Evolutionary conservation across 306 rosid species (phyloP).

Genomic region (Begonia masoniana): DNA sequence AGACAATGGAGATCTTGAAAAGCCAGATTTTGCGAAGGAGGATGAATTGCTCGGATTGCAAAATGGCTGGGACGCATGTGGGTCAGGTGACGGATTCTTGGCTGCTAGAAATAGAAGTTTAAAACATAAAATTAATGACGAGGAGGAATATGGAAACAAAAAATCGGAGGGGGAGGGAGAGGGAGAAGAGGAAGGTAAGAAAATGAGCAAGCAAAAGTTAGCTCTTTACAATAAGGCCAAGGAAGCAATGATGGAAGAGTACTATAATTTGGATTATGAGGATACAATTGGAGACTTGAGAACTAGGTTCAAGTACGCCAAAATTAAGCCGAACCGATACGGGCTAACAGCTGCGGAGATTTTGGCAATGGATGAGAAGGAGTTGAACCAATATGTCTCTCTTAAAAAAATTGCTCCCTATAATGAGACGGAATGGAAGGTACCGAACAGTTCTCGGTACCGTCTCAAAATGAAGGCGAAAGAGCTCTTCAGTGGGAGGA

Average conservation of each 20-base stretch:
- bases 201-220: conserved; percentile 57
- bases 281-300: conserved; percentile 81
- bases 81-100: conserved; percentile 46
- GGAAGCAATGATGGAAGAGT: conserved; percentile 81
- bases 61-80: conserved; percentile 48
- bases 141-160: conserved; percentile 10
- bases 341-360: conserved; percentile 54
- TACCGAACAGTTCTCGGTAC: conserved; percentile 40
- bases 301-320: conserved; percentile 84
- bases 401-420: conserved; percentile 83
- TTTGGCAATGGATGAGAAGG: conserved; percentile 55
- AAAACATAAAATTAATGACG: conserved; percentile 32
- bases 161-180: conserved; percentile 10
- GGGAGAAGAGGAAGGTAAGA: conserved; percentile 21
- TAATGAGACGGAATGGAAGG: conserved; percentile 65
- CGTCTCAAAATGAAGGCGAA: conserved; percentile 46
- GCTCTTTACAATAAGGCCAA: conserved; percentile 81
- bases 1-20: conserved; percentile 37
- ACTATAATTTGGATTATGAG: conserved; percentile 76
- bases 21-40: conserved; percentile 77
- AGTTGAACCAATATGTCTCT: conserved; percentile 66
- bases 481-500: conserved; percentile 34
- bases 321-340: conserved; percentile 49
- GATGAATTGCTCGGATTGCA: conserved; percentile 81
- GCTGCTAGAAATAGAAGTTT: conserved; percentile 52